Evolutionary conservation across 1,139 yeast species (phyloP).

Genomic region (Kurtzmaniella quercitrusa): DNA sequence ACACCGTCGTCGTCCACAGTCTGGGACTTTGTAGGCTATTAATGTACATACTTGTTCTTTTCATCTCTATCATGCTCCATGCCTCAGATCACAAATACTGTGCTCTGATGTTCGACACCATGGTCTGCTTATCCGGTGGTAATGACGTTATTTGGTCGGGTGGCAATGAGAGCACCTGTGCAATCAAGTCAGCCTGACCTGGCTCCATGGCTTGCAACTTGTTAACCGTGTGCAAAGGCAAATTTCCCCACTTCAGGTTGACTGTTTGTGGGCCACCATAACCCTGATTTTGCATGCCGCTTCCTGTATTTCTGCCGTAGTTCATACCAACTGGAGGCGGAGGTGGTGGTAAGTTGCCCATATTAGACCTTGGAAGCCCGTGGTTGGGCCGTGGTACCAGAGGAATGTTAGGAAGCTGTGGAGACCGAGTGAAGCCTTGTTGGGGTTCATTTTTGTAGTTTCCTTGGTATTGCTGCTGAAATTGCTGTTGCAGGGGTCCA

Average conservation of each 20-base stretch:
- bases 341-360: constrained; percentile 2
- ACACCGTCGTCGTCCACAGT: no score
- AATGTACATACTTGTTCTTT: not conserved
- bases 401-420: constrained; percentile 8
- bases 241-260: constrained; percentile 44
- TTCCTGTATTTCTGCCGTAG: not conserved
- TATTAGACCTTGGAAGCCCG: not conserved
- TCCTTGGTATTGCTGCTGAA: constrained; percentile 6
- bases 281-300: not conserved
- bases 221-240: constrained; percentile 45
- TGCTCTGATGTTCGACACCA: constrained; percentile 55
- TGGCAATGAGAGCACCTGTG: constrained; percentile 57
- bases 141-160: constrained; percentile 51
- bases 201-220: constrained; percentile 46
- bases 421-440: not conserved
- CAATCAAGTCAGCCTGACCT: constrained; percentile 60
- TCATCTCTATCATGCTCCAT: not conserved
- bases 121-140: constrained; percentile 56
- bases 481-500: constrained; percentile 7
- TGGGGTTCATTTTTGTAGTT: constrained; percentile 2
- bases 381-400: constrained; percentile 7
- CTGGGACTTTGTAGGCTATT: no score
- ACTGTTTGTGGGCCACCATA: constrained; percentile 10
- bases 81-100: constrained; percentile 41
- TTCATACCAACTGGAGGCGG: constrained; percentile 1